phyloP scores from a whole-genome alignment of 768 basidiomycete genomes.

The Pleurotus ostreatus region DNA sequence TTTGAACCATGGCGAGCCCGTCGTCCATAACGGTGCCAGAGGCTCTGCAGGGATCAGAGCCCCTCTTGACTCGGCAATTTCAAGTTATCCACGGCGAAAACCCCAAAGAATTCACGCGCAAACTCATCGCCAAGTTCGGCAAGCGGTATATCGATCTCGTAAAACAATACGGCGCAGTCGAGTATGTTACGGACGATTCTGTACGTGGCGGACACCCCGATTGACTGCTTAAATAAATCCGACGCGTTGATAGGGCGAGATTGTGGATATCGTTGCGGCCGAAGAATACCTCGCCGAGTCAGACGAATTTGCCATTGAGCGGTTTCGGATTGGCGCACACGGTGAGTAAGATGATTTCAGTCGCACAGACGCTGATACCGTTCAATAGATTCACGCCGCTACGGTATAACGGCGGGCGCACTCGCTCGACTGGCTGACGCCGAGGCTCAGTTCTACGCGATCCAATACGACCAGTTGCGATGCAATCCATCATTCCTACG shows the following conservation, averaged over 20 bases:
- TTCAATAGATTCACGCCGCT: not conserved
- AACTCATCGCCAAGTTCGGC: conserved; percentile 4
- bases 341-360: not conserved
- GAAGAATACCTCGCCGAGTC: conserved; percentile 6
- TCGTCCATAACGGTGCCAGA: not conserved
- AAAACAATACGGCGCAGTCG: conserved; percentile 4
- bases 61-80: not conserved
- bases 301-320: not conserved
- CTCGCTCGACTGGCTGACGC: not conserved
- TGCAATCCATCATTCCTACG: not conserved
- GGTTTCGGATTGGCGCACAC: not conserved
- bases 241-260: not conserved
- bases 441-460: conserved; percentile 5
- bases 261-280: not conserved
- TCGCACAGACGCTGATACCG: too few species aligned
- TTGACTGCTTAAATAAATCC: too few species aligned
- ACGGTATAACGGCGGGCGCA: conserved; percentile 1
- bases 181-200: not conserved
- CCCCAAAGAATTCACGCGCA: not conserved
- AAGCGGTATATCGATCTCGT: not conserved
- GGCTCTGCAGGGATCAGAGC: not conserved
- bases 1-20: too few species aligned
- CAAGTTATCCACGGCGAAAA: not conserved
- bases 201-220: not conserved
- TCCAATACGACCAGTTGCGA: not conserved